Percentiles rank a stretch among this genome's conserved stretches.
Conservation (phyloP, 83 land plant genomes). For the Thuja plicata region DNA sequence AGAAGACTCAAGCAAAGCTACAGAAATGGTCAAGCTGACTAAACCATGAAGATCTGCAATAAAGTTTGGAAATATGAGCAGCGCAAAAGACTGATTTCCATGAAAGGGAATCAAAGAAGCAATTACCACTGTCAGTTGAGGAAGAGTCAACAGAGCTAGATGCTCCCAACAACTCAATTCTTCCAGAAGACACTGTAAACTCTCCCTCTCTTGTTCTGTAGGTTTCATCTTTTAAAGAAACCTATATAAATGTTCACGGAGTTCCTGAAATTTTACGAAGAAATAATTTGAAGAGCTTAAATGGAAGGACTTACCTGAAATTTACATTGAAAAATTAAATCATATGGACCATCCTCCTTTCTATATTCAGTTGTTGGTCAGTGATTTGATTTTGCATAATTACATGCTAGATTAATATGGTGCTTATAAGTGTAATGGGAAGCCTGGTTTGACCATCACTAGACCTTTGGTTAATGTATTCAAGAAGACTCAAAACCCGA, state of each 20-base stretch:
- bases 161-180: background rate
- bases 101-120: background rate
- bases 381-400: background rate
- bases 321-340: background rate
- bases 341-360: background rate
- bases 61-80: background rate
- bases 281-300: background rate
- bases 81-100: background rate
- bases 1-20: background rate
- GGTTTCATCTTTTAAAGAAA: background rate
- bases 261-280: background rate
- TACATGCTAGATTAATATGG: background rate
- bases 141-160: background rate
- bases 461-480: background rate
- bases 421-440: background rate
- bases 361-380: background rate
- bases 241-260: background rate
- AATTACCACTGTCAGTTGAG: background rate
- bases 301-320: background rate
- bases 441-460: background rate
- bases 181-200: background rate
- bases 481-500: background rate
- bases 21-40: background rate
- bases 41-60: background rate
- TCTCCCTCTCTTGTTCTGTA: background rate